Evolutionary conservation across 805 yeast genomes (phyloP).

Genomic region (Ogataea minuta): DNA sequence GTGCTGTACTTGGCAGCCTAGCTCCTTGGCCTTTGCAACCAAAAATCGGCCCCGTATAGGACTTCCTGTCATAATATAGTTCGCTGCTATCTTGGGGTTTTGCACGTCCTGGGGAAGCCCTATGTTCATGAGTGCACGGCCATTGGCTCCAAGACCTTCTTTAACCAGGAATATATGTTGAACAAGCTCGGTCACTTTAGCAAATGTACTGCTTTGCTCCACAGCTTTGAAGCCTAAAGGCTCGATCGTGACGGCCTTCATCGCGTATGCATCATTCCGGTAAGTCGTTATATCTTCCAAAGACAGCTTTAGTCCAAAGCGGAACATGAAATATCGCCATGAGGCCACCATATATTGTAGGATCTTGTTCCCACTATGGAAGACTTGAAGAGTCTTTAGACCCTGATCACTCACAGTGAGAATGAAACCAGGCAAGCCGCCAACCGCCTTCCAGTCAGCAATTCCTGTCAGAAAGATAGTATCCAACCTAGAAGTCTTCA

Average conservation of each 20-base stretch:
- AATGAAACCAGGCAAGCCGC: slow-evolving; percentile 91
- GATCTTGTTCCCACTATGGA: slow-evolving; percentile 44
- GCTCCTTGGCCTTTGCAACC: slow-evolving; percentile 56
- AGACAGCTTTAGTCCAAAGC: slow-evolving; percentile 61
- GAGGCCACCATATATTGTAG: slow-evolving; percentile 63
- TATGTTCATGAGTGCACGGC: slow-evolving; percentile 22
- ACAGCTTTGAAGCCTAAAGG: background rate
- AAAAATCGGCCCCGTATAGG: slow-evolving; percentile 78
- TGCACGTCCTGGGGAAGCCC: slow-evolving; percentile 25
- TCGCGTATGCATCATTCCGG: slow-evolving; percentile 16
- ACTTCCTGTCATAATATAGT: slow-evolving; percentile 63
- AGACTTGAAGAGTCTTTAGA: slow-evolving; percentile 51
- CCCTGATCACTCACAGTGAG: slow-evolving; percentile 82
- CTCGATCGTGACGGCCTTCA: slow-evolving; percentile 24
- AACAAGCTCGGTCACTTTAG: slow-evolving; percentile 18
- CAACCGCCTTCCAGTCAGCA: slow-evolving; percentile 72
- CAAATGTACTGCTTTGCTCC: background rate
- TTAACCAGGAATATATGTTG: slow-evolving; percentile 28
- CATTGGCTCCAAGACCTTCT: slow-evolving; percentile 1
- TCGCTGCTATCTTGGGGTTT: slow-evolving; percentile 45
- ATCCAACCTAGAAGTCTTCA: slow-evolving; percentile 55
- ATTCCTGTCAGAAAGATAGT: slow-evolving; percentile 77
- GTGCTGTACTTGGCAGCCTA: slow-evolving; percentile 65
- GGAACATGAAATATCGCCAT: slow-evolving; percentile 85
- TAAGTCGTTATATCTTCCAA: slow-evolving; percentile 18